phyloP scores from a whole-genome alignment of 2,329 filamentous ascomycete genomes.

The Claviceps humidiphila region DNA sequence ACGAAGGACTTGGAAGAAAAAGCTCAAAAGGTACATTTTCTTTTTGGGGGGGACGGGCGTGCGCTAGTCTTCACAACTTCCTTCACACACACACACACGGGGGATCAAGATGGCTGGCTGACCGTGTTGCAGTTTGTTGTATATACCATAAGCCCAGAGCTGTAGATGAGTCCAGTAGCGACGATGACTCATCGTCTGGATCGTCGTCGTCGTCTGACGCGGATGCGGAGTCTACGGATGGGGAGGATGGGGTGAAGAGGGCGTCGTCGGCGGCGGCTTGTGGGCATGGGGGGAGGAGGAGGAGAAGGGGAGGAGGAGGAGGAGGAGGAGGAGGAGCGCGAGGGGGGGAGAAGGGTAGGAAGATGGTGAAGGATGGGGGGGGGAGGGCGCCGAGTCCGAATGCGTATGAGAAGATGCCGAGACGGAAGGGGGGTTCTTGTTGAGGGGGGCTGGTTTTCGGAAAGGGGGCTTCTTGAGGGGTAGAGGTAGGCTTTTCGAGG shows the following conservation, averaged over 20 bases:
- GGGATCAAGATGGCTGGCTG: too few relatives aligned
- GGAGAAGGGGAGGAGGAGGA: background rate
- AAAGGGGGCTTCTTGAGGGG: background rate
- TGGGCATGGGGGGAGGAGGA: background rate
- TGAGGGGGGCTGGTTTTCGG: background rate
- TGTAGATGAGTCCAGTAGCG: conserved; percentile 62
- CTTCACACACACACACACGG: too few relatives aligned
- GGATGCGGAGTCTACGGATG: conserved; percentile 1
- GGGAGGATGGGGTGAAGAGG: conserved; percentile 9
- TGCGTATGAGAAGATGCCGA: conserved; percentile 64
- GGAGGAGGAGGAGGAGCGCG: background rate
- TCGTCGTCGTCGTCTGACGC: conserved; percentile 13
- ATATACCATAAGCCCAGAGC: conserved; percentile 85
- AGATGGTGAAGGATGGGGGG: conserved; percentile 16
- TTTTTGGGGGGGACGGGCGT: too few relatives aligned
- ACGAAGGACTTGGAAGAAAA: conserved; percentile 88
- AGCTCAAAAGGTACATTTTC: conserved; percentile 65
- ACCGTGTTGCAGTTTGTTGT: conserved; percentile 63
- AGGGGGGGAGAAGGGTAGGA: conserved; percentile 12
- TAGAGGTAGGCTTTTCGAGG: background rate
- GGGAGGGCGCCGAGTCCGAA: conserved; percentile 56
- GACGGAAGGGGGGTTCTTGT: conserved; percentile 18
- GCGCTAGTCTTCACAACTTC: too few relatives aligned
- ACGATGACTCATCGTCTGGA: conserved; percentile 41
- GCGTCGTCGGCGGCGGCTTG: background rate